Evolutionary conservation across 345 rosid species (phyloP), one percentile per base, ranked within the genome.

Genomic region (Eutrema japonicum): DNA sequence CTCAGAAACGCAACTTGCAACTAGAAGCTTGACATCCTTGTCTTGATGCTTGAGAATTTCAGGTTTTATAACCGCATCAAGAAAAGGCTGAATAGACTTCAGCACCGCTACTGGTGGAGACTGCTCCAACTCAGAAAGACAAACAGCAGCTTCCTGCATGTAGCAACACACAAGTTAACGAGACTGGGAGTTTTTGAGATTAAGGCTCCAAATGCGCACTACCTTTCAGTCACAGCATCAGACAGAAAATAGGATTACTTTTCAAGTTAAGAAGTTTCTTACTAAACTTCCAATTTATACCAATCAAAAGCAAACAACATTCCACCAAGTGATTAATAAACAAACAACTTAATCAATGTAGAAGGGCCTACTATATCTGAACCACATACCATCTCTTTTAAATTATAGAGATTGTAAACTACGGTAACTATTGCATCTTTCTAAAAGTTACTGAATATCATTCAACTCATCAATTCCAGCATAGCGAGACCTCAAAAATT

Each of bases 1-100:
- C 83, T 95, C 99, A 72, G 97, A 95, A 69, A 92, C 80, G 63
- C 96, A 95, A n/a, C 96, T 85, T 13, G 99, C 98, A 78, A 95
- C 90, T 64, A 95, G 87, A 87, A 95, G 98, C 80, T 89, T 90
- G 68, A 87, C 89, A 73, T 95, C 98, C 82, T 79, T 89, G 75
- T 95, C 99, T 80, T 86, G 97, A 86, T 95, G 96, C 79, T 84
- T 84, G 75, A 95, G 86, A 81, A 88, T 73, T 36, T 85, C 90
- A 60, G 94, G 92, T 82, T 86, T 87, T 43, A 92, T 88, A 81
- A 95, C 81, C 61, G 94, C 89, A 76, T 85, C 78, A 51, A 88
- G 82, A 60, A 95, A 88, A 76, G 96, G 98, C 70, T 90, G 87
- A 82, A 92, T 87, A 47, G 87, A 87, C 79, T 90, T 86, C 73